Conservation (phyloP, 2,329 filamentous ascomycete species). For the Venturia nashicola region DNA sequence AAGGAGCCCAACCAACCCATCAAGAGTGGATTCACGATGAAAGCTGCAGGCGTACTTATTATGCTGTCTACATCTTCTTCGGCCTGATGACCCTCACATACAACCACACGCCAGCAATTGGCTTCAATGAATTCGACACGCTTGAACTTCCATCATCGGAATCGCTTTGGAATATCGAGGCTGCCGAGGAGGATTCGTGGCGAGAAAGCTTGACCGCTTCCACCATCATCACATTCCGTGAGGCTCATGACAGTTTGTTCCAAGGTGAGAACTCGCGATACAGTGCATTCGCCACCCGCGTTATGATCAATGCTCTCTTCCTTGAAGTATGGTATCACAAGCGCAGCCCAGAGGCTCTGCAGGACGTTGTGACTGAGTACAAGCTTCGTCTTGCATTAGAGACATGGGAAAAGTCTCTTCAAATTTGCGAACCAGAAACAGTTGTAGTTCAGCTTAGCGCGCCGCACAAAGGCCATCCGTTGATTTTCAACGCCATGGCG, state of each 20-base stretch:
- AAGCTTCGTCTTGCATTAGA: conserved; percentile 90
- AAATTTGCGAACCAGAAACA: conserved; percentile 82
- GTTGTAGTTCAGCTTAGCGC: conserved; percentile 83
- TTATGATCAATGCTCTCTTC: conserved; percentile 98
- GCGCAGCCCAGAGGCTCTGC: conserved; percentile 90
- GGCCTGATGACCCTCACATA: conserved; percentile 88
- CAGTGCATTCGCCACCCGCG: conserved; percentile 90
- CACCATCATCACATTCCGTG: conserved; percentile 73
- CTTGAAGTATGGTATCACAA: conserved; percentile 99
- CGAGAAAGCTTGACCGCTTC: conserved; percentile 61
- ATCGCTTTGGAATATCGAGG: conserved; percentile 81
- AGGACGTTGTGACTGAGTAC: conserved; percentile 96
- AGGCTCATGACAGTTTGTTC: conserved; percentile 90
- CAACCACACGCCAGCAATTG: conserved; percentile 96
- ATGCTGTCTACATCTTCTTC: conserved; percentile 98
- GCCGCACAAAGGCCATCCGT: conserved; percentile 87
- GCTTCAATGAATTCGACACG: conserved; percentile 95
- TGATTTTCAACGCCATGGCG: conserved; percentile 97
- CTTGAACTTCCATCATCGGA: conserved; percentile 87
- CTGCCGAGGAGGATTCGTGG: conserved; percentile 71
- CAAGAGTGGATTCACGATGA: conserved; percentile 96
- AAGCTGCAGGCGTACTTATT: conserved; percentile 91
- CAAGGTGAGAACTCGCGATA: conserved; percentile 84
- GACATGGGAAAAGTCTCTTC: conserved; percentile 97
- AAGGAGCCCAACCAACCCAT: conserved; percentile 61